These are phyloP conservation scores for Tarenaya hassleriana DNA, from an alignment of 345 rosid genomes.

Conservation along the genomic window DNA sequence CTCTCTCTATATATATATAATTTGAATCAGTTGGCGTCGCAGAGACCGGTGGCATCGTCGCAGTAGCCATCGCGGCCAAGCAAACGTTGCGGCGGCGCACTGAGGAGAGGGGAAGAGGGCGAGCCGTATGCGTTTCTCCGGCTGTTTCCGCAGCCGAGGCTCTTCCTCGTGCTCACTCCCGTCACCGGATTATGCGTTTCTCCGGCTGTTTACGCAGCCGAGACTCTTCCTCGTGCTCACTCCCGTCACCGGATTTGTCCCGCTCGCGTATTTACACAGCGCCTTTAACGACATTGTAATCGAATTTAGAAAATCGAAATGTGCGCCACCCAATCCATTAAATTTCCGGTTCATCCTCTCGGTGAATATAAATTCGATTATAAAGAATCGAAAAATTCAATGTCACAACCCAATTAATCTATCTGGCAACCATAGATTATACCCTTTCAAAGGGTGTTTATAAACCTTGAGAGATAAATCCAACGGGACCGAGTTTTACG, in stretches of 20 bases:
- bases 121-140: constrained; percentile 75
- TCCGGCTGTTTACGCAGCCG: constrained; percentile 75
- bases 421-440: no score
- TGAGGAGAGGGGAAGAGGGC: constrained; percentile 78
- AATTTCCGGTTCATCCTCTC: no score
- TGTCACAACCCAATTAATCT: no score
- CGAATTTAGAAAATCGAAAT: no score
- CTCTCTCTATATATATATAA: no score
- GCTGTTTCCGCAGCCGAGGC: constrained; percentile 86
- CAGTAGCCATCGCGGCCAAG: constrained; percentile 90
- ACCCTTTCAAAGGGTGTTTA: no score
- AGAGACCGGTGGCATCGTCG: constrained; percentile 59
- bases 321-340: no score
- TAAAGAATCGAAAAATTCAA: no score
- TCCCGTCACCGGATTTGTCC: constrained; percentile 78
- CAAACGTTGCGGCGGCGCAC: constrained; percentile 75
- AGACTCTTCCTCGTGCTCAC: constrained; percentile 75
- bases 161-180: constrained; percentile 71
- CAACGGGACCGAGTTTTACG: no score
- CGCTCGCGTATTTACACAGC: constrained; percentile 86
- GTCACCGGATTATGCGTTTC: constrained; percentile 91
- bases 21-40: constrained; percentile 72
- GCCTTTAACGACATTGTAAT: no score
- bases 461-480: no score
- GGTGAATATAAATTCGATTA: no score